Evolutionary conservation across 331 rosid genomes (phyloP).

Genomic region (Ulmus americana): DNA sequence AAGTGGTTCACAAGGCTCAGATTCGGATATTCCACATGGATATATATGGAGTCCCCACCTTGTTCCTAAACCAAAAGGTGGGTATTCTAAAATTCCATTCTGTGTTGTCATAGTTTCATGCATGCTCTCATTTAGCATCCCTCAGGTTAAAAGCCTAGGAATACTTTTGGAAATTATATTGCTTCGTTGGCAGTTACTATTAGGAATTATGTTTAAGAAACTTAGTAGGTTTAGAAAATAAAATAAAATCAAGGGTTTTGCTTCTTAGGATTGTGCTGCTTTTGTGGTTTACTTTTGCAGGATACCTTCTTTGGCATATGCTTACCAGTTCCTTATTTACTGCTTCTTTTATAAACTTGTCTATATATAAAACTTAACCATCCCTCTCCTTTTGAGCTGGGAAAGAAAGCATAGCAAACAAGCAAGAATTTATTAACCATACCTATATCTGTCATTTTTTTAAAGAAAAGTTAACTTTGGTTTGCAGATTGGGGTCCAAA

Average conservation of each 20-base stretch:
- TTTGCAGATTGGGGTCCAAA: constrained; percentile 96
- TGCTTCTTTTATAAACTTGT: neutral
- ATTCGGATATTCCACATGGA: constrained; percentile 81
- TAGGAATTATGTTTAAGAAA: neutral
- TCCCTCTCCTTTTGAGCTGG: neutral
- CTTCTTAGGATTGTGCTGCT: no score
- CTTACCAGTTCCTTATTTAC: neutral
- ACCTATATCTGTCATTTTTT: constrained; percentile 4
- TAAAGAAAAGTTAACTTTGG: neutral
- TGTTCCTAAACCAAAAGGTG: constrained; percentile 98
- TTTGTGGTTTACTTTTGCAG: no score
- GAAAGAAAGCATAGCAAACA: no score
- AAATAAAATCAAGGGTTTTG: neutral
- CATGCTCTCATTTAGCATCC: neutral
- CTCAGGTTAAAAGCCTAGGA: neutral
- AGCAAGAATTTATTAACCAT: neutral
- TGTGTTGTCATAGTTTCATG: constrained; percentile 14
- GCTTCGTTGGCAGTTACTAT: neutral
- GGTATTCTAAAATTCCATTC: constrained; percentile 23
- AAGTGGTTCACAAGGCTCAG: constrained; percentile 96
- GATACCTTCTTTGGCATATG: neutral
- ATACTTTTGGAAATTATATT: neutral
- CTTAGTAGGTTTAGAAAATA: neutral
- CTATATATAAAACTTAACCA: no score
- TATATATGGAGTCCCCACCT: constrained; percentile 99